Base-by-base conservation (phyloP, 2,329 filamentous ascomycete species). In the Claviceps quebecensis region DNA sequence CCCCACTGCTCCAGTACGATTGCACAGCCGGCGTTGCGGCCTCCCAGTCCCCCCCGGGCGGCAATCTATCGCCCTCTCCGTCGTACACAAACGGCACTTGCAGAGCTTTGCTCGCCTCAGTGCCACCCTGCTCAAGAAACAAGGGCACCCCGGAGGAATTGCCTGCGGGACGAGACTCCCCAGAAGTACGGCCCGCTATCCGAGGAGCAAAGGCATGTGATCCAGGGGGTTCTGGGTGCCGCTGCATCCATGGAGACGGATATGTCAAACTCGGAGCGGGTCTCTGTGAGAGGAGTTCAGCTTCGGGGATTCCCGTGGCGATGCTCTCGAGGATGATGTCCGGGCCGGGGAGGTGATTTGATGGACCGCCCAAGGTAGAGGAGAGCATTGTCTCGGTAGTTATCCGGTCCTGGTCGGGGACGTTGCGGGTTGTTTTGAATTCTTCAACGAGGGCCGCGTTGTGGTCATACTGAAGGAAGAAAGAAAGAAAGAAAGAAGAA, bases 371-470 rank as follows among this genome's bases (percentile, higher is more conserved):
- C 26, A 53, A 46, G 17, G 53, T 55, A n/a, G 51, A 38, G 4
- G 40, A 50, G n/a, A 53, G 47, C 34, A 54, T 49, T 14, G 44
- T 53, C 11, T 53, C 50, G 8, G 52, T 38, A 19, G 48, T 52
- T 40, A 52, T 53, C 45, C 58, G 58, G 26, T 63, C 61, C 48
- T 59, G 58, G 26, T 63, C 61, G 26, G 56, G 56, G n/a, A 61
- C 57, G 44, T 57, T 60, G 29, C 58, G 55, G n/a, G 60, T 63
- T 47, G 55, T 61, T 53, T 65, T 60, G 49, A 65, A 65, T n/a
- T 65, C 59, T 23, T 60, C 59, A 6, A 65, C 58, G 38, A 64
- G 58, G 8, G 56, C 53, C 38, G 57, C 59, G 50, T 63, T 66
- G 22, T 57, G 55, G 13, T 62, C 61, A 26, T 65, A 60, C 61